Percentiles rank a stretch among this genome's conserved stretches.
Conservation (phyloP, 139 green algal genomes). For the Chlorella sp. region DNA sequence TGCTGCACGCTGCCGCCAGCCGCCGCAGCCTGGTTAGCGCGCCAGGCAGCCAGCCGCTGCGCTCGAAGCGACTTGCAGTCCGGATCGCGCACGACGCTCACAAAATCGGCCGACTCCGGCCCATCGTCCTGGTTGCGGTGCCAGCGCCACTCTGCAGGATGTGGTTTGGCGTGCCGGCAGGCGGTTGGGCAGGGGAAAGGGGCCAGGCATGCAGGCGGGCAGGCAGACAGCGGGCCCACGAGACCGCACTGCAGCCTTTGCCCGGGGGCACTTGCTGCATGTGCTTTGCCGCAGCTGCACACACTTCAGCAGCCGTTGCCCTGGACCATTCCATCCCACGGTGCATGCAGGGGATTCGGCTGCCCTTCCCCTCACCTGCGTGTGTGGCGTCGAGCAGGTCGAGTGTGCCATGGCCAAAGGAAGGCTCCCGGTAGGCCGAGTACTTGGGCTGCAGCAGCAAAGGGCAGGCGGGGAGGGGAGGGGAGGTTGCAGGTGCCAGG, state of each 20-base stretch:
- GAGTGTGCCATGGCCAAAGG: constrained; percentile 74
- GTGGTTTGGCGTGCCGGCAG: not conserved
- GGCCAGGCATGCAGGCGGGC: not conserved
- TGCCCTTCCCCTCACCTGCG: constrained; percentile 53
- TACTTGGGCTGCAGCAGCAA: constrained; percentile 56
- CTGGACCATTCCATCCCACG: too few relatives aligned
- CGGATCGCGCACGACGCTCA: constrained; percentile 17
- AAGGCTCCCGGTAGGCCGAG: constrained; percentile 69
- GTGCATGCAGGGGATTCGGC: too few relatives aligned
- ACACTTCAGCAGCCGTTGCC: too few relatives aligned
- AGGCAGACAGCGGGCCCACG: too few relatives aligned
- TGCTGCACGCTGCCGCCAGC: not conserved
- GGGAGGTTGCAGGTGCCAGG: too few relatives aligned
- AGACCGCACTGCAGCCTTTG: too few relatives aligned
- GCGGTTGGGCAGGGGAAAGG: not conserved
- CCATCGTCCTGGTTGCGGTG: constrained; percentile 70
- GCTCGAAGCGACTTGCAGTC: constrained; percentile 14
- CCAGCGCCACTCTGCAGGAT: constrained; percentile 58
- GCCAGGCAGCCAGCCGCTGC: not conserved
- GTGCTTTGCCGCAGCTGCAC: too few relatives aligned
- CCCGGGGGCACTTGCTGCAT: too few relatives aligned
- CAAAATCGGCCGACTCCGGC: constrained; percentile 30
- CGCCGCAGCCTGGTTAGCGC: not conserved
- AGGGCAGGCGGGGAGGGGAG: too few relatives aligned
- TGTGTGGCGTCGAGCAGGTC: constrained; percentile 72